A percentile compares a stretch with the other conserved stretches of the same genome.
These are phyloP conservation scores for Cucumis cinereus DNA, from an alignment of 306 rosid species.

Conservation along the genomic window DNA sequence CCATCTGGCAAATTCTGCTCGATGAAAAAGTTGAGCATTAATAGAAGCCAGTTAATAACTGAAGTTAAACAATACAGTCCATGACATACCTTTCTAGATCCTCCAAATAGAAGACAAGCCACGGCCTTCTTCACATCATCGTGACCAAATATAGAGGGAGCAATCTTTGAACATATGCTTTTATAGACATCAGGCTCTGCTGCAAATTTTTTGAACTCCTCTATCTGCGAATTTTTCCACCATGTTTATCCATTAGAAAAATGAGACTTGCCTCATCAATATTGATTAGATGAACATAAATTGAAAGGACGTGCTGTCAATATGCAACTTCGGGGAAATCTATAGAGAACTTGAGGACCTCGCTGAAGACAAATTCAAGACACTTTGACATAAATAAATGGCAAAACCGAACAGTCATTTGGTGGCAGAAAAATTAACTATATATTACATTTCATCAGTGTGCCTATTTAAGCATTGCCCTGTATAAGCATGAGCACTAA, in stretches of 20 bases:
- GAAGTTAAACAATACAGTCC: neutral
- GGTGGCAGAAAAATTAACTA: neutral
- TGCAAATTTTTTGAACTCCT: constrained; percentile 85
- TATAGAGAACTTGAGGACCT: neutral
- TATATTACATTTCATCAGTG: neutral
- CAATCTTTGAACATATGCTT: constrained; percentile 75
- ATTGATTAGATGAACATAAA: neutral
- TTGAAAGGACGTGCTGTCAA: neutral
- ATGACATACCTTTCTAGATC: constrained; percentile 73
- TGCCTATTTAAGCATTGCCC: neutral
- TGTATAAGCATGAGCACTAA: neutral
- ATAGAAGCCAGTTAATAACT: neutral
- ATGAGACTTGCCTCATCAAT: neutral
- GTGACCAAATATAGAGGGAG: constrained; percentile 96
- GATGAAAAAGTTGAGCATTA: constrained; percentile 14
- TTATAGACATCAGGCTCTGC: constrained; percentile 70
- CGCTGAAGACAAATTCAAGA: neutral
- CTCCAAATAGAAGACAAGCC: constrained; percentile 93
- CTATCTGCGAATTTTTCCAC: constrained; percentile 43
- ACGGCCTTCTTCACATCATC: constrained; percentile 85
- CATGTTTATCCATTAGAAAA: neutral
- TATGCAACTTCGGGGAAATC: neutral
- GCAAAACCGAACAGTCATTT: neutral
- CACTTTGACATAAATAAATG: neutral
- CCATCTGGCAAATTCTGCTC: constrained; percentile 90